Evolutionary conservation across 441 rosid genomes (phyloP), one percentile per base, ranked within the genome.

Genomic region (Arabidopsis lyrata): DNA sequence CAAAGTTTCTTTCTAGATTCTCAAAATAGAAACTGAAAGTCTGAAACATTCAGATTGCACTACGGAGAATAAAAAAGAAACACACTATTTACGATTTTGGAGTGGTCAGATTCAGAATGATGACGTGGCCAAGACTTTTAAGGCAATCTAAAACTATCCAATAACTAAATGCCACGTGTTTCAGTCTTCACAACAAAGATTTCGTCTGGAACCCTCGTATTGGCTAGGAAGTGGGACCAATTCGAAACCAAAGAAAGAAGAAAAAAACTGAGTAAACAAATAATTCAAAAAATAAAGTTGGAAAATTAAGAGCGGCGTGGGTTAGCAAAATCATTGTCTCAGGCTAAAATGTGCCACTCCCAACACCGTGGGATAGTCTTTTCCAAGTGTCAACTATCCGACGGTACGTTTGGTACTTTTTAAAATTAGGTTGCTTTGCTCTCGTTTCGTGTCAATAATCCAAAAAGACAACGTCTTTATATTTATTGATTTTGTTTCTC

Each of bases 261-360:
- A 18, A 18, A 18, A 34, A 58, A 0, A 45, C 22, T 52, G 6
- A 31, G 31, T 56, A 55, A 42, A 44, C 8, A 13, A 39, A 11
- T 1, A 2, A 39, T 3, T 10, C 10, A 49, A 12, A 12, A 31
- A 58, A 45, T 38, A 6, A 48, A 47, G 12, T 13, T 18, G 20
- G 44, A 16, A 70, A 58, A 20, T 15, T 14, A 38, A 39, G 20
- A 68, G 14, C 3, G 27, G 79, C 70, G 79, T 69, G 75, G 50
- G 79, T 69, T 69, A 63, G 75, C 47, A 76, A 69, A 69, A 69
- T 69, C 47, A 69, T 76, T 45, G 60, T 16, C 65, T 12, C 27
- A 63, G 35, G 44, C 79, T 69, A 76, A 69, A 63, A 63, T 63
- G 70, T 36, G 62, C 65, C 35, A 24, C n/a, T 9, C 39, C 15